Base-by-base conservation (phyloP, 2,329 filamentous ascomycete genomes). In the Albophoma yamanashiensis region DNA sequence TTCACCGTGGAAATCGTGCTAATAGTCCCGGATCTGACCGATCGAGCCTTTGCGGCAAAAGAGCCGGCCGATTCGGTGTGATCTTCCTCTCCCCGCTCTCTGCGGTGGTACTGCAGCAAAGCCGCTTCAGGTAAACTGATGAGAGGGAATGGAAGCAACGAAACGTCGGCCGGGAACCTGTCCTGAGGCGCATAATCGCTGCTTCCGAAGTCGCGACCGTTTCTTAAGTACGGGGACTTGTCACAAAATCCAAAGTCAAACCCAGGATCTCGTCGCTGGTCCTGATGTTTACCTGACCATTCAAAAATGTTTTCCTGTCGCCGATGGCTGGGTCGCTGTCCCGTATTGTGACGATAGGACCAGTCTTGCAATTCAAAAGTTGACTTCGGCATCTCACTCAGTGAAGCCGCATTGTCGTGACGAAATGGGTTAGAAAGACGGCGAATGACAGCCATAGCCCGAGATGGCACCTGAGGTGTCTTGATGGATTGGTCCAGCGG, bases 41-140 rank as follows among this genome's bases (percentile, higher is more conserved):
- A 70, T 50, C 69, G 67, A 11, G 62, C 65, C 59, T 64, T 69
- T 31, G 65, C 64, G 3, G 65, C 67, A 60, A 74, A 74, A 0
- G 66, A 68, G 1, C 62, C 61, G 2, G 64, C 67, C 4, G 64
- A 60, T 40, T 73, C 68, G 0, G 71, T 75, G 55, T 75, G 72
- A 42, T 75, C 74, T 58, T 75, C 73, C 55, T 75, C 71, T 8
- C 73, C 73, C 17, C 70, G 61, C 22, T 70, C 67, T 47, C 71
- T 62, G 25, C 73, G 70, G 31, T 68, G 65, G 9, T 67, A 67
- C 55, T 75, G 74, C 22, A 71, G 36, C 61, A 67, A 67, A 2
- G 73, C 72, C 17, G 74, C 74, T 42, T 75, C 73, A 1, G 70
- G 69, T 20, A 76, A 64, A 58, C 73, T 74, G 55, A 76, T 71